A percentile compares a stretch with the other conserved stretches of the same genome.
These are phyloP conservation scores for Acanthamoeba healyi DNA, from an alignment of 208 protist genomes.

Conservation along the genomic window DNA sequence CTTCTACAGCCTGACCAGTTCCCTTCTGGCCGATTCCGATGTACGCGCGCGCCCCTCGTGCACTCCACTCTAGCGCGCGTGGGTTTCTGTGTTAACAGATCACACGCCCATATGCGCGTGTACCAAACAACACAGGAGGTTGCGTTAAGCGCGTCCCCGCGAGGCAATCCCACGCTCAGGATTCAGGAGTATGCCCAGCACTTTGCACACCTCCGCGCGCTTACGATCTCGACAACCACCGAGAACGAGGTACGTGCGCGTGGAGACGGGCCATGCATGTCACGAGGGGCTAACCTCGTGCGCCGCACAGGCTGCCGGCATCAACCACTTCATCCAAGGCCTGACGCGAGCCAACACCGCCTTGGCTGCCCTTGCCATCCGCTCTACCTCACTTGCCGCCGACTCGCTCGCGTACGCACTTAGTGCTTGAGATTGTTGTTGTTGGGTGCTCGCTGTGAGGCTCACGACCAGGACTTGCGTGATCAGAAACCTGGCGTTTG, in stretches of 20 bases:
- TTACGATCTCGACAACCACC: neutral
- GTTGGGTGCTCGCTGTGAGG: too few species aligned
- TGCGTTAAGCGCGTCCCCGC: too few species aligned
- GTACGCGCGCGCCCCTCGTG: too few species aligned
- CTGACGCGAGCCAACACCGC: neutral
- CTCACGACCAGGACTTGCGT: too few species aligned
- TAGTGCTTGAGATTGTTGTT: too few species aligned
- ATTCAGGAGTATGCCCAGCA: neutral
- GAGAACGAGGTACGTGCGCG: neutral
- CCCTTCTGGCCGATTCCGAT: too few species aligned
- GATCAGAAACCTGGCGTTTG: neutral
- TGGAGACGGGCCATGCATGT: too few species aligned
- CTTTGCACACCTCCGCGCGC: neutral
- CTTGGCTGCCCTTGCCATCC: neutral
- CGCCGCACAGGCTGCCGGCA: neutral
- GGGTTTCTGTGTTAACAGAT: too few species aligned
- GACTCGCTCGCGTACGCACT: neutral
- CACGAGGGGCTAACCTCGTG: too few species aligned
- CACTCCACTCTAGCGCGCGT: too few species aligned
- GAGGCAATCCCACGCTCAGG: neutral
- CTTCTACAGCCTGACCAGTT: neutral
- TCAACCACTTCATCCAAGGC: neutral
- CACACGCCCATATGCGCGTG: too few species aligned
- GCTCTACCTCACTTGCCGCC: neutral
- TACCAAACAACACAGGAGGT: too few species aligned